Conservation (phyloP, 345 rosid genomes). For the Linum usitatissimum region DNA sequence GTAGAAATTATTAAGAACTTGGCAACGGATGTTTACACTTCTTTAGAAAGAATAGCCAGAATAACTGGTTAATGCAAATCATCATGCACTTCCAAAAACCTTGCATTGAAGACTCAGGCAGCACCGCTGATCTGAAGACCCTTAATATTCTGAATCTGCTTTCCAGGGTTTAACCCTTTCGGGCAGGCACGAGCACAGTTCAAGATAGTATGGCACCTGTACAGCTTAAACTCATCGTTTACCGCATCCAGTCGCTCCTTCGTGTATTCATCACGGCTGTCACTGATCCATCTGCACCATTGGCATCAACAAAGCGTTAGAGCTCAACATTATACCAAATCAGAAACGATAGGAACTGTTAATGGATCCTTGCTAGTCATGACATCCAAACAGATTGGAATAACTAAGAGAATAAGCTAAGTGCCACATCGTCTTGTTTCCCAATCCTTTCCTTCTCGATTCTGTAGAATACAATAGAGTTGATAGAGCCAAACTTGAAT, state of each 20-base stretch:
- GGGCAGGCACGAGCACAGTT: conserved; percentile 98
- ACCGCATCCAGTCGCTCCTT: conserved; percentile 75
- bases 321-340: too few relatives aligned
- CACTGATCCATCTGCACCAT: conserved; percentile 75
- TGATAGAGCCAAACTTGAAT: too few relatives aligned
- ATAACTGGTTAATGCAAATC: conserved; percentile 3
- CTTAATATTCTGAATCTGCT: conserved; percentile 78
- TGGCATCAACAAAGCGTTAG: too few relatives aligned
- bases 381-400: too few relatives aligned
- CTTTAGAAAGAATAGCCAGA: not conserved
- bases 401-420: too few relatives aligned
- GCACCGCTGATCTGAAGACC: conserved; percentile 38
- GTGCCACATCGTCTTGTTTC: too few relatives aligned
- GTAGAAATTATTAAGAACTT: too few relatives aligned
- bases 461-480: too few relatives aligned
- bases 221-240: conserved; percentile 82
- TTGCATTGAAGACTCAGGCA: not conserved
- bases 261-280: conserved; percentile 89
- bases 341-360: too few relatives aligned
- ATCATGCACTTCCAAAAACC: not conserved
- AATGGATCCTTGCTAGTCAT: too few relatives aligned
- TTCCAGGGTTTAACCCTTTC: conserved; percentile 96
- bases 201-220: conserved; percentile 91
- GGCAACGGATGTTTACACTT: not conserved
- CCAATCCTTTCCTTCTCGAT: too few relatives aligned